Evolutionary conservation across 2,329 filamentous ascomycete species (phyloP).

Genomic region (Diaporthe citriasiana): DNA sequence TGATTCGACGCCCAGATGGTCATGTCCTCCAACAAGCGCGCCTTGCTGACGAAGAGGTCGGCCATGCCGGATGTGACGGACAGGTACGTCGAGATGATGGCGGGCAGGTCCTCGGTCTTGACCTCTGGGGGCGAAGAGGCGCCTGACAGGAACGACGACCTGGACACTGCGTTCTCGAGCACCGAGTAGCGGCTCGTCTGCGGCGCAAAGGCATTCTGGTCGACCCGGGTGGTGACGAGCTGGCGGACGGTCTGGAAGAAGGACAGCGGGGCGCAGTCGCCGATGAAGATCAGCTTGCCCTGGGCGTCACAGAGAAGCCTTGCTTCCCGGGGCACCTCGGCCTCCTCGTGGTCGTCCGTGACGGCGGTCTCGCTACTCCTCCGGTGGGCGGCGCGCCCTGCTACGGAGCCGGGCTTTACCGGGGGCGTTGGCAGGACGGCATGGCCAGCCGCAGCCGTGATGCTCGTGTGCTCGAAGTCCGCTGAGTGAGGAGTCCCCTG

Average conservation of each 20-base stretch:
- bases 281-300: conserved; percentile 69
- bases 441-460: conserved; percentile 24
- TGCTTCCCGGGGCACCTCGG: conserved; percentile 68
- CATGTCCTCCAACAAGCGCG: conserved; percentile 56
- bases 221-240: conserved; percentile 64
- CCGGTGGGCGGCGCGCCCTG: conserved; percentile 23
- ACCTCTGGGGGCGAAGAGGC: conserved; percentile 50
- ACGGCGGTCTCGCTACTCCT: conserved; percentile 51
- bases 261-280: conserved; percentile 68
- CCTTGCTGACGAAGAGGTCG: conserved; percentile 61
- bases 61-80: conserved; percentile 61
- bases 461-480: conserved; percentile 33
- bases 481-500: conserved; percentile 23
- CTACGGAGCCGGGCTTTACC: conserved; percentile 17
- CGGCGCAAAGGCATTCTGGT: conserved; percentile 64
- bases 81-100: conserved; percentile 54
- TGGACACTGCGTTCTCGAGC: conserved; percentile 61
- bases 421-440: background rate
- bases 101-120: conserved; percentile 46
- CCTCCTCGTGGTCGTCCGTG: conserved; percentile 58
- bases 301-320: conserved; percentile 65
- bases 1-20: conserved; percentile 57
- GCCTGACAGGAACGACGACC: conserved; percentile 53
- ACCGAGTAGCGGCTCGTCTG: conserved; percentile 65
- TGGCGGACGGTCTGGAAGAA: conserved; percentile 69